Conservation (phyloP, 129 eudicot genomes). For the Apium graveolens region DNA sequence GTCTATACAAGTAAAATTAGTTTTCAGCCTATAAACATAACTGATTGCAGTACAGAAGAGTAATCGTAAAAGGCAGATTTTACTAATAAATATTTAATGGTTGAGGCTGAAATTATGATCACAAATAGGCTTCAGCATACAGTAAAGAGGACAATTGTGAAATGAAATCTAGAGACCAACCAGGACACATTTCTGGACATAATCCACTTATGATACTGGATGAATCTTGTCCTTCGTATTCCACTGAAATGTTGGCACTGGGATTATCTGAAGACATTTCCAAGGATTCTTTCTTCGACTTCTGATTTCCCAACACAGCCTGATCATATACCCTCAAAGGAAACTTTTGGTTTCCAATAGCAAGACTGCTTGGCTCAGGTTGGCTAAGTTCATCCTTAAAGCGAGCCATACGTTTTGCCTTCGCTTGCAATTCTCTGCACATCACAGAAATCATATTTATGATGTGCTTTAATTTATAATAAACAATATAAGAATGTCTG, state of each 20-base stretch:
- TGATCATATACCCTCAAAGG: conserved; percentile 33
- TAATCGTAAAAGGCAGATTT: background rate
- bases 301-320: conserved; percentile 33
- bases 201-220: conserved; percentile 56
- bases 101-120: background rate
- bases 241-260: conserved; percentile 32
- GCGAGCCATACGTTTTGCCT: conserved; percentile 86
- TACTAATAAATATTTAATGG: background rate
- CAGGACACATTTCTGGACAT: conserved; percentile 86
- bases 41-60: background rate
- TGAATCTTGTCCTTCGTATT: conserved; percentile 50
- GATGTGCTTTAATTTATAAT: background rate
- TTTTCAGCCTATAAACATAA: background rate
- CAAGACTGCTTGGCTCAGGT: conserved; percentile 36
- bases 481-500: background rate
- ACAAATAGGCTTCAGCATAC: background rate
- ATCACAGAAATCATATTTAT: background rate
- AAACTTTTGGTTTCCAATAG: conserved; percentile 30
- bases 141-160: background rate
- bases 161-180: conserved; percentile 20
- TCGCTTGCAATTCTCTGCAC: conserved; percentile 78
- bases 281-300: conserved; percentile 30
- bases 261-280: conserved; percentile 33
- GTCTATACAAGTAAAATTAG: background rate
- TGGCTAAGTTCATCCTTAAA: conserved; percentile 70